Evolutionary conservation across 108 stramenopile species (phyloP), one percentile per base, ranked within the genome.

Genomic region (Craspedostauros australis): DNA sequence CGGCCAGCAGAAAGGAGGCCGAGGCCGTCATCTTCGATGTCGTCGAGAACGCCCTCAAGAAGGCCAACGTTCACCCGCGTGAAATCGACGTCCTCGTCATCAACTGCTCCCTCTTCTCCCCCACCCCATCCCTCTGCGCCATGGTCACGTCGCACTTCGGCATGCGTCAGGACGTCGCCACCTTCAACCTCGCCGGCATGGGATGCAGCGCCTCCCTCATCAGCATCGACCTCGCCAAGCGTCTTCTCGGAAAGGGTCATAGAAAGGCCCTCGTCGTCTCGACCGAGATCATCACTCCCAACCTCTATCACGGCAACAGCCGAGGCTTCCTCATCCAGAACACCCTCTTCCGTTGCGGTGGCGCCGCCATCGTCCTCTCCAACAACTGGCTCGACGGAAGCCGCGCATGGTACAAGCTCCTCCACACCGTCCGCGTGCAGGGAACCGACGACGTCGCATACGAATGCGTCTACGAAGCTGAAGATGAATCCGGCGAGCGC

Each of bases 41-140:
- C 31, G 95, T 98, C 1, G 91, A 88, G 33, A 64, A 91, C n/a
- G 94, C 90, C 5, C 67, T 98, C 54, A 62, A 73, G 29, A 91
- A 93, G 67, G 93, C 96, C 23, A 82, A 86, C 27, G 72, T 92
- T 1, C 67, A 90, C 15, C 90, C 96, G 19, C 67, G 68, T 50
- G 93, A 96, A 47, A 88, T 98, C 59, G 98, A 98, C 68, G 72
- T 96, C 19, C 78, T 98, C 15, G 80, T 98, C 47, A 86, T 98
- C 71, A 98, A 98, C 79, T 98, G 98, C 73, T 86, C 83, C 42
- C 78, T 98, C 14, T 98, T 98, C 67, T 91, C 91, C 11, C 98
- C 98, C 0, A 98, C 98, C 0, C 98, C 98, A 3, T 88, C 86
- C 39, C 86, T 98, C 16, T 96, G 96, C 63, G 95, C 96, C 53